Evolutionary conservation across 1,284 basidiomycete genomes (phyloP), one percentile per base, ranked within the genome.

Genomic region (Cryptococcus deneoformans): DNA sequence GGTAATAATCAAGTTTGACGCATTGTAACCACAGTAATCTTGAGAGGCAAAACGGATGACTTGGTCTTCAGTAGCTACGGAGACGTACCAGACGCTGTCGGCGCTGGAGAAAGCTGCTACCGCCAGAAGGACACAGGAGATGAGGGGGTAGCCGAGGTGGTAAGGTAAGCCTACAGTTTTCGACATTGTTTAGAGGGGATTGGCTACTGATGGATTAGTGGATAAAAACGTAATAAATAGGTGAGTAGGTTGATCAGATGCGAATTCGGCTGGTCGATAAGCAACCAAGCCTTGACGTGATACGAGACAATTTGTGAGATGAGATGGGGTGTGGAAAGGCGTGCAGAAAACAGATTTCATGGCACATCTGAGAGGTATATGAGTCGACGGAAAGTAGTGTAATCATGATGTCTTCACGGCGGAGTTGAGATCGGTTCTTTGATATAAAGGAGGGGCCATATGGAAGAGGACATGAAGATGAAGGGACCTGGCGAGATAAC

Each of bases 11-110:
- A 70, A 59, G 42, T 71, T 67, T 35, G 65, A 54, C n/a, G 69
- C 67, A 56, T 71, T 71, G 56, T 70, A 72, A 5, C 71, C 71
- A 56, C 71, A 72, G 53, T 68, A 72, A 47, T 72, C 58, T 40
- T 66, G 64, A 11, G 63, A 53, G 2, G 58, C 68, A 50, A 69
- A 71, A n/a, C 65, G 59, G 34, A 68, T 63, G 39, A 57, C 55
- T 50, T 62, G 24, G 9, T 57, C 65, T 9, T 57, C 51, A 12
- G 70, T 69, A 44, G 54, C 63, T 7, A 61, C 65, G 20, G 62
- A 63, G 48, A 62, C 62, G 50, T 70, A 71, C 69, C 69, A 73
- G 1, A 73, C 65, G 8, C 56, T 63, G 46, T 67, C 63, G 5
- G 69, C 71, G 29, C 62, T 65, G 7, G 67, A 38, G 54, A 73